Base-by-base conservation (phyloP, 441 rosid genomes). In the Viola pubescens region DNA sequence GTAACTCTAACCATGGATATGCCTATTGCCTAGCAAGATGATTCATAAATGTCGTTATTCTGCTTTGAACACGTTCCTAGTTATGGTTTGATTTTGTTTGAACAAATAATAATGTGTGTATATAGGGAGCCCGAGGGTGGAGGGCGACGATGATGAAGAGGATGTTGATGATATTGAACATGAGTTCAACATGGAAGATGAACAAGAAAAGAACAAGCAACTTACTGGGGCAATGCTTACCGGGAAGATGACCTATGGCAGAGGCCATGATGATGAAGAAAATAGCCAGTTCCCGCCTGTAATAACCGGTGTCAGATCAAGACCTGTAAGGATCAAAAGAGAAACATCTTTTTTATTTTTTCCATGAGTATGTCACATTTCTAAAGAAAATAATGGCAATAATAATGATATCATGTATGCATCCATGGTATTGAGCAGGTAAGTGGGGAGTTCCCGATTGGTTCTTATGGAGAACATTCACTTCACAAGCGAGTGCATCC, bases 101-200 rank as follows among this genome's bases (percentile, higher is more conserved):
- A 14, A 37, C 16, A 54, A 59, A 5, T 73, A 5, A 6, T 43
- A 10, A 5, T 52, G 2, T 64, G 37, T 26, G 26, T 19, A 19
- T 19, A 19, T 9, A 91, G 96, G 99, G 67, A 83, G 97, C 42
- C 84, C 97, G 6, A 75, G 99, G 64, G 99, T 94, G 64, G 95
- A 79, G 52, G 97, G 99, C 53, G 99, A 90, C 52, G 99, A 94
- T 4, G 97, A 94, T 58, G 99, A 94, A 67, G 99, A 94, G 66
- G 99, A 87, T 58, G 63, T 83, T 53, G 99, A 94, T 67, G 97
- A 94, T 70, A 85, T 90, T n/a, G 99, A 94, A 64, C 84, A 90
- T 7, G 99, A 94, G 65, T 94, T 94, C 75, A 90, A 87, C 54
- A 85, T 94, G 34, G 96, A 86, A 26, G 89, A 88, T 49, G 94